Conservation (phyloP, 176 grass and related monocot genomes). For the Avena eriantha region DNA sequence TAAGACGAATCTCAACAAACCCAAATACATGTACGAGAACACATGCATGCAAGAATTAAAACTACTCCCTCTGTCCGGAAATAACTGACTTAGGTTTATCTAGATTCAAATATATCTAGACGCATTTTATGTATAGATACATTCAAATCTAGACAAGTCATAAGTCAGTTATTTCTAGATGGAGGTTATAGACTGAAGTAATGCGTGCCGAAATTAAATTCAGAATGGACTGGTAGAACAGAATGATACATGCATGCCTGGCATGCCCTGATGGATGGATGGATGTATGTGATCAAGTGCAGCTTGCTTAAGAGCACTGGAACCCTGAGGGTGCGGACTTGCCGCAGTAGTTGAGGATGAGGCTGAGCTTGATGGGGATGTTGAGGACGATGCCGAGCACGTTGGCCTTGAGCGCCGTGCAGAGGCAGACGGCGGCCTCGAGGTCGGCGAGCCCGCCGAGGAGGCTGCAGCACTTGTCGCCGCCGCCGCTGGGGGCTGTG, state of each 20-base stretch:
- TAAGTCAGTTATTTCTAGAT: too few relatives aligned
- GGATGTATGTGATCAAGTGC: too few relatives aligned
- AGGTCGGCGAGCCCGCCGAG: slow-evolving; percentile 56
- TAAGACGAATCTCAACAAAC: not conserved
- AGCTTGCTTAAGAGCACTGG: slow-evolving; percentile 28
- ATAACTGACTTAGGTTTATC: too few relatives aligned
- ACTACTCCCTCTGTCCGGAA: too few relatives aligned
- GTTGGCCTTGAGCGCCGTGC: slow-evolving; percentile 65
- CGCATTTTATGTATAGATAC: too few relatives aligned
- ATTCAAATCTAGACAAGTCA: too few relatives aligned
- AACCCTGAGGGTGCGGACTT: slow-evolving; percentile 48
- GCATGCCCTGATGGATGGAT: not conserved
- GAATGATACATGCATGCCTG: not conserved
- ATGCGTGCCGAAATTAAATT: not conserved
- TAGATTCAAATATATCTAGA: too few relatives aligned
- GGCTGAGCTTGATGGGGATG: slow-evolving; percentile 55
- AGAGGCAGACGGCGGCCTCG: slow-evolving; percentile 69
- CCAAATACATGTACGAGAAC: not conserved
- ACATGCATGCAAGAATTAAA: not conserved
- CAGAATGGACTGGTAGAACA: not conserved
- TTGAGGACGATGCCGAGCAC: slow-evolving; percentile 64
- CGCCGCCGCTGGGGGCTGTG: slow-evolving; percentile 27
- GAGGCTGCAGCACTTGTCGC: slow-evolving; percentile 43
- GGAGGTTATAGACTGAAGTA: not conserved
- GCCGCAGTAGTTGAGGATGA: slow-evolving; percentile 74